These are phyloP conservation scores for Zygoascus sp. DNA, from an alignment of 1,139 yeast genomes.

Conservation along the genomic window DNA sequence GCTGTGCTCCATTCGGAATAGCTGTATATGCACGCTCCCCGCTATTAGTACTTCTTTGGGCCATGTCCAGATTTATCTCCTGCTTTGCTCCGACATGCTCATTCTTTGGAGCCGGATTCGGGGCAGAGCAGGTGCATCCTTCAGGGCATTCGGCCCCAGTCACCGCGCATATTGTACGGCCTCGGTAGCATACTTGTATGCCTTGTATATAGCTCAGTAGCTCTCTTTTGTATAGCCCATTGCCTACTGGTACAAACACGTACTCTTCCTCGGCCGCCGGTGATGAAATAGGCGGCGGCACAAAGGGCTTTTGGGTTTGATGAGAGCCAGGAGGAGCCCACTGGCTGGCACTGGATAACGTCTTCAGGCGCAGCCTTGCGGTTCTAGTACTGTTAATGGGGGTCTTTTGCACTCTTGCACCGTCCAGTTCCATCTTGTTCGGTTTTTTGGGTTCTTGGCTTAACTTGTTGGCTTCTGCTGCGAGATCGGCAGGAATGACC, in stretches of 20 bases:
- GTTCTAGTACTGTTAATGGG: neutral
- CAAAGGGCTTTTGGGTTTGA: neutral
- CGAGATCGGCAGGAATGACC: slow-evolving; percentile 7
- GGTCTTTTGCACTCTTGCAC: slow-evolving; percentile 5
- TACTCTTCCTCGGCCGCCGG: slow-evolving; percentile 20
- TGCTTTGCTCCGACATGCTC: neutral
- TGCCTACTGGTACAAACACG: slow-evolving; percentile 35
- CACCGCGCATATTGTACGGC: slow-evolving; percentile 4
- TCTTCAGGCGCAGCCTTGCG: slow-evolving; percentile 10
- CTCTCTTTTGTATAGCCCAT: slow-evolving; percentile 31
- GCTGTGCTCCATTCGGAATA: neutral
- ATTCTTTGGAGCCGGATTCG: neutral
- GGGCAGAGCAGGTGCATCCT: slow-evolving; percentile 6
- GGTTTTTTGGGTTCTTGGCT: slow-evolving; percentile 6
- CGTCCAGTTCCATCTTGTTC: neutral
- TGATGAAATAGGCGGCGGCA: slow-evolving; percentile 9
- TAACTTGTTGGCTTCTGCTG: slow-evolving; percentile 2
- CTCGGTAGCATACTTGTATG: neutral
- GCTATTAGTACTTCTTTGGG: neutral
- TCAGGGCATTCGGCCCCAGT: slow-evolving; percentile 6
- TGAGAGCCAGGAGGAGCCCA: neutral
- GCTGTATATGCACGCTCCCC: neutral
- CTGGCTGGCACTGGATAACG: slow-evolving; percentile 1
- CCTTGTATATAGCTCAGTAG: slow-evolving; percentile 1
- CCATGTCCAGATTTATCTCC: neutral